Conservation (phyloP, 129 eudicot species). For the Kitagawia praeruptora region DNA sequence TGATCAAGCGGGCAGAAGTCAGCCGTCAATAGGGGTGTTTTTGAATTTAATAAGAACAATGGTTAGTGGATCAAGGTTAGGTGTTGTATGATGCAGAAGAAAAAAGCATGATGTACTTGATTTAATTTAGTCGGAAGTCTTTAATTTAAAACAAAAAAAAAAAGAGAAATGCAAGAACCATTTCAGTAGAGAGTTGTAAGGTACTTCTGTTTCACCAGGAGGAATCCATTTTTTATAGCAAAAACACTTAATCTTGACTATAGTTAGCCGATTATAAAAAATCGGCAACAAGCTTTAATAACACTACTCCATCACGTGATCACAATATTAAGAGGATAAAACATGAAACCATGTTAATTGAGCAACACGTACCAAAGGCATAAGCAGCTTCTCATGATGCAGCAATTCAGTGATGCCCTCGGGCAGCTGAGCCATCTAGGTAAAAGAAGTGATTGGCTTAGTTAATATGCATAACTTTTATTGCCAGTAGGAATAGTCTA, state of each 20-base stretch:
- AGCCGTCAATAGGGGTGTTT: background rate
- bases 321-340: background rate
- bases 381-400: slow-evolving; percentile 77
- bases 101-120: background rate
- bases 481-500: background rate
- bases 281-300: background rate
- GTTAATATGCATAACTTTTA: background rate
- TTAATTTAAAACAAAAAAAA: background rate
- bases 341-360: background rate
- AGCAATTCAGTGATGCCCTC: slow-evolving; percentile 89
- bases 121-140: background rate
- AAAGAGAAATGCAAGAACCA: background rate
- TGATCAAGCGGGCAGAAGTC: background rate
- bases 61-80: background rate
- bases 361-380: slow-evolving; percentile 63
- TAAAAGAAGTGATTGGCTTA: slow-evolving; percentile 8
- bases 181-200: background rate
- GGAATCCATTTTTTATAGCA: background rate
- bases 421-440: slow-evolving; percentile 91
- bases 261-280: background rate
- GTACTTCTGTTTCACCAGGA: too few species aligned
- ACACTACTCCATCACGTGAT: background rate
- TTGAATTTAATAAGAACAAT: background rate
- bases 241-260: background rate
- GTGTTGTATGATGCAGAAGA: background rate